Evolutionary conservation across 495 filamentous ascomycete species (phyloP).

Genomic region (Copromyces sp.): DNA sequence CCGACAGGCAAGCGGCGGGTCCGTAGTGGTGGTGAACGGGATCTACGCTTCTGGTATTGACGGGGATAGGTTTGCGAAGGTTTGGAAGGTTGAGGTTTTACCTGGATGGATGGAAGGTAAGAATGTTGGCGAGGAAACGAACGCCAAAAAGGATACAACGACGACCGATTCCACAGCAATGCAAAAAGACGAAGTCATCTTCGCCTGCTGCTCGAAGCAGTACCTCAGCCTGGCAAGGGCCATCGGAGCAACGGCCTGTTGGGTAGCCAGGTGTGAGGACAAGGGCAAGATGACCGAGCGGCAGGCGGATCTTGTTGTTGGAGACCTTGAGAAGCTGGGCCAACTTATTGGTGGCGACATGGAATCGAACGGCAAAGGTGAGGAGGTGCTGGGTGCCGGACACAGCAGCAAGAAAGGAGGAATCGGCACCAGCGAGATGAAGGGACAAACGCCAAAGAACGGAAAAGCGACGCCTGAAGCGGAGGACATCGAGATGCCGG

Average conservation of each 20-base stretch:
- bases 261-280: background rate
- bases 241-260: background rate
- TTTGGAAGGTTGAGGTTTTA: background rate
- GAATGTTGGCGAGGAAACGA: background rate
- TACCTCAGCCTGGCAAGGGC: background rate
- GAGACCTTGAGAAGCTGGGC: background rate
- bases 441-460: background rate
- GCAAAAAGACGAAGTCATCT: background rate
- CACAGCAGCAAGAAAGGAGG: background rate
- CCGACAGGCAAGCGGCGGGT: background rate
- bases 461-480: too few species aligned
- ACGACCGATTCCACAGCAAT: background rate
- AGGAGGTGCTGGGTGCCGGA: background rate
- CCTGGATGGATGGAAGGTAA: background rate
- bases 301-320: background rate
- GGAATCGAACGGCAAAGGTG: background rate
- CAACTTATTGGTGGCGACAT: background rate
- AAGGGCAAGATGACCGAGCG: background rate
- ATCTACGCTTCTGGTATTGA: background rate
- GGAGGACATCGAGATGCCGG: background rate
- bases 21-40: background rate
- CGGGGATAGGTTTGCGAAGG: background rate
- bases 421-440: background rate
- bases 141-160: background rate
- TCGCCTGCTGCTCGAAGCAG: background rate